A percentile compares a stretch with the other conserved stretches of the same genome.
These are phyloP conservation scores for Mycosarcoma maydis DNA, from an alignment of 1,284 basidiomycete species.

Conservation along the genomic window DNA sequence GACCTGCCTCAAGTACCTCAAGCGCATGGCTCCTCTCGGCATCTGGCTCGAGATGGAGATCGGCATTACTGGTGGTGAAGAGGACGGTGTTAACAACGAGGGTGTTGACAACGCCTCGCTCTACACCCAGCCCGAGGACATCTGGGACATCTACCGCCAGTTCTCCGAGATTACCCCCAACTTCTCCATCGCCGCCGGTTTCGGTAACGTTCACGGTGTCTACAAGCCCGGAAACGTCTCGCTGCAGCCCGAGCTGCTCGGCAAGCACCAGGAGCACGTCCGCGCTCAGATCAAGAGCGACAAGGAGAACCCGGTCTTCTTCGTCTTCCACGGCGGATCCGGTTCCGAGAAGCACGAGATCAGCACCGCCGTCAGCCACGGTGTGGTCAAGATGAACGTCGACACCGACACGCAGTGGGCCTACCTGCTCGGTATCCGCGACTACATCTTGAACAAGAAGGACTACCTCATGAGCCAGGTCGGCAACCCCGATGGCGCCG, in stretches of 20 bases:
- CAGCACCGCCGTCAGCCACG: conserved; percentile 86
- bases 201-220: conserved; percentile 86
- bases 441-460: conserved; percentile 67
- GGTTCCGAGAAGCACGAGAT: conserved; percentile 98
- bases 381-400: conserved; percentile 71
- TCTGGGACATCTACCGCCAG: conserved; percentile 85
- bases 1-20: conserved; percentile 92
- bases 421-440: conserved; percentile 82
- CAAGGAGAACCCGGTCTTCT: conserved; percentile 77
- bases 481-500: conserved; percentile 65
- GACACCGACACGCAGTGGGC: conserved; percentile 85
- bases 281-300: conserved; percentile 76
- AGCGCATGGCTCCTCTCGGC: conserved; percentile 86
- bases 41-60: conserved; percentile 99
- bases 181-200: conserved; percentile 96
- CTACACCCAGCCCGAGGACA: conserved; percentile 97
- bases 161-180: conserved; percentile 86
- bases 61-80: conserved; percentile 99
- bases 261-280: conserved; percentile 87
- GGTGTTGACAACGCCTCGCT: conserved; percentile 90
- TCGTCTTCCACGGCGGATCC: conserved; percentile 99
- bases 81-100: conserved; percentile 85
- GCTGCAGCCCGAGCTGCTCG: conserved; percentile 89
- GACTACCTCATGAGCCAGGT: conserved; percentile 66
- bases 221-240: conserved; percentile 73